These are phyloP conservation scores for Cytospora mali DNA, from an alignment of 2,329 filamentous ascomycete species.

Conservation along the genomic window DNA sequence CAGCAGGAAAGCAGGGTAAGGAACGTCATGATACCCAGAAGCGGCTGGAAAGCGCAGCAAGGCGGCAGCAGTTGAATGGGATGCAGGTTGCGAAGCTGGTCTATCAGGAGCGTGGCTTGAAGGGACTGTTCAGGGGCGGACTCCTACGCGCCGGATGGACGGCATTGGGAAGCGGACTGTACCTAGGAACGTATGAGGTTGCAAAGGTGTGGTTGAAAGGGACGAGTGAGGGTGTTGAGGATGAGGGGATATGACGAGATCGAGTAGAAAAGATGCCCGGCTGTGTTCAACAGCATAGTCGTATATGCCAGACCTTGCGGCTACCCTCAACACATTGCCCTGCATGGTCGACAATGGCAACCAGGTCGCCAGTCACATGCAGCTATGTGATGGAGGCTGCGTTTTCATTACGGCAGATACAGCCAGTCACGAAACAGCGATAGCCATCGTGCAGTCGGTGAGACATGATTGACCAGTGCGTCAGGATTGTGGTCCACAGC, in stretches of 20 bases:
- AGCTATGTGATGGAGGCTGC: background rate
- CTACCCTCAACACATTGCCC: background rate
- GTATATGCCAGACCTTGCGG: background rate
- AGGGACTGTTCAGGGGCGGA: slow-evolving; percentile 77
- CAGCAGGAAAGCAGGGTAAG: background rate
- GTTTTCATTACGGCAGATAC: background rate
- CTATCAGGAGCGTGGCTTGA: slow-evolving; percentile 66
- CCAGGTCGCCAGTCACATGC: background rate
- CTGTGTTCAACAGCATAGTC: background rate
- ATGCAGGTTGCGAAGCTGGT: slow-evolving; percentile 67
- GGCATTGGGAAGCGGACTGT: slow-evolving; percentile 78
- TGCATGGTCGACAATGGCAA: too few relatives aligned
- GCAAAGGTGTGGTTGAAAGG: slow-evolving; percentile 65
- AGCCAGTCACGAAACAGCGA: background rate
- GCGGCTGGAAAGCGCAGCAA: slow-evolving; percentile 35
- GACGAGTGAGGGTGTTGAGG: slow-evolving; percentile 45
- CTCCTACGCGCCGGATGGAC: slow-evolving; percentile 78
- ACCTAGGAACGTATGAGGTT: slow-evolving; percentile 84
- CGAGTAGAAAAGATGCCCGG: background rate
- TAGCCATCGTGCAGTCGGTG: background rate
- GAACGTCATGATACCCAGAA: slow-evolving; percentile 30
- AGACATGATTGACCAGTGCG: background rate
- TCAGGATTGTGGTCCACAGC: background rate
- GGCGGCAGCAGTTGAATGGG: slow-evolving; percentile 45
- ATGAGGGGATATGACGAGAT: slow-evolving; percentile 31